Evolutionary conservation across 1,284 basidiomycete genomes (phyloP), one percentile per base, ranked within the genome.

Genomic region (Apiotrichum siamense): DNA sequence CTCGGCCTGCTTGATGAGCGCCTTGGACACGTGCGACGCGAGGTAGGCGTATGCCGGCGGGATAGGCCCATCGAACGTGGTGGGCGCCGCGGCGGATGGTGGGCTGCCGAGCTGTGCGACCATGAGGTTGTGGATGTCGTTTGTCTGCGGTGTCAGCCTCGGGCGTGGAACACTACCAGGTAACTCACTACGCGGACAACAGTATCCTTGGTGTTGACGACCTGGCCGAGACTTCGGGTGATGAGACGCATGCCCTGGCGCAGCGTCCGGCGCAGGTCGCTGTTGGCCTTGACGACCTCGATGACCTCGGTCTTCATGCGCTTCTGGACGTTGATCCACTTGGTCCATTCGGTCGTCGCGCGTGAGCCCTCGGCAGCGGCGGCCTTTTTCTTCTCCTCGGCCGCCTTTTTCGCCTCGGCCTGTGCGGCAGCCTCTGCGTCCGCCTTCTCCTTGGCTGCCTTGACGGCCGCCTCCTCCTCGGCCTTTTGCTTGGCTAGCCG

Each of bases 1-100:
- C 75, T 97, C 92, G 7, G 93, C 92, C 77, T 97, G 96, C 31
- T 87, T 80, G 39, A 97, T 82, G 52, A 98, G 83, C 32, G 84
- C 80, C 68, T 97, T 98, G 47, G 88, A 78, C 21, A 96, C 80
- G 20, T 92, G 87, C 23, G 88, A 93, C 23, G 94, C 80, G 17
- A 87, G 79, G 59, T 90, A 88, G 43, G 79, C 74, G 72, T 93
- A 94, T 12, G 74, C 66, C 5, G 58, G 48, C 2, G 43, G 11
- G 52, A 38, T 44, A 42, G 49, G 11, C 60, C 50, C 17, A 17
- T 53, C 53, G 3, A 68, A 44, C 1, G 84, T 75, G 10, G 71
- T 48, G 9, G 66, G 58, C 65, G 71, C 21, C 73, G 76, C 58
- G 74, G 77, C 10, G 53, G 77, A 62, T 52, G 73, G 55, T 57